Evolutionary conservation across 2,329 filamentous ascomycete species (phyloP).

Genomic region (Didymella exigua): DNA sequence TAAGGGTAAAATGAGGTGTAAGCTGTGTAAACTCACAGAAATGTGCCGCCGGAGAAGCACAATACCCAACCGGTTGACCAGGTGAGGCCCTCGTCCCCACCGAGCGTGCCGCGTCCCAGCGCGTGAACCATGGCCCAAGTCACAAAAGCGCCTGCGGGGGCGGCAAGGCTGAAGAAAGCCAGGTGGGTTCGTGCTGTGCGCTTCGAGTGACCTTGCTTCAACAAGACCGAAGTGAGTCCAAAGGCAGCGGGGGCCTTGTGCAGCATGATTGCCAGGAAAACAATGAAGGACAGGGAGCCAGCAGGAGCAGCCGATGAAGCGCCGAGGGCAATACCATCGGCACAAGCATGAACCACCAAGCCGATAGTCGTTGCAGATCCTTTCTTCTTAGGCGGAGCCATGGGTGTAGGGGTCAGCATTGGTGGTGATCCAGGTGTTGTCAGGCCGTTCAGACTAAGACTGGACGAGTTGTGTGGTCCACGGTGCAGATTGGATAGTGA

Average conservation of each 20-base stretch:
- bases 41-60: constrained; percentile 94
- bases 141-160: constrained; percentile 80
- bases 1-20: neutral
- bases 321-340: constrained; percentile 94
- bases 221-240: constrained; percentile 84
- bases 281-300: constrained; percentile 77
- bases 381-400: constrained; percentile 45
- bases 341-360: constrained; percentile 92
- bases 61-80: constrained; percentile 94
- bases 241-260: constrained; percentile 97
- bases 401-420: constrained; percentile 37
- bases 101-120: constrained; percentile 66
- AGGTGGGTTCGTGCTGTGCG: constrained; percentile 83
- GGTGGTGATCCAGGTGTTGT: constrained; percentile 33
- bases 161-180: constrained; percentile 88
- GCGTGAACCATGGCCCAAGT: constrained; percentile 83
- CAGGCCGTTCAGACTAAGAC: constrained; percentile 43
- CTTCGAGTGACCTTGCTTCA: constrained; percentile 91
- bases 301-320: constrained; percentile 72
- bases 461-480: constrained; percentile 50
- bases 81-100: constrained; percentile 66
- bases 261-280: constrained; percentile 95
- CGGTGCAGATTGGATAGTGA: constrained; percentile 80
- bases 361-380: constrained; percentile 72
- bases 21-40: constrained; percentile 71